A percentile compares a stretch with the other conserved stretches of the same genome.
These are phyloP conservation scores for Ascochyta fabae DNA, from an alignment of 2,329 filamentous ascomycete genomes.

Conservation along the genomic window DNA sequence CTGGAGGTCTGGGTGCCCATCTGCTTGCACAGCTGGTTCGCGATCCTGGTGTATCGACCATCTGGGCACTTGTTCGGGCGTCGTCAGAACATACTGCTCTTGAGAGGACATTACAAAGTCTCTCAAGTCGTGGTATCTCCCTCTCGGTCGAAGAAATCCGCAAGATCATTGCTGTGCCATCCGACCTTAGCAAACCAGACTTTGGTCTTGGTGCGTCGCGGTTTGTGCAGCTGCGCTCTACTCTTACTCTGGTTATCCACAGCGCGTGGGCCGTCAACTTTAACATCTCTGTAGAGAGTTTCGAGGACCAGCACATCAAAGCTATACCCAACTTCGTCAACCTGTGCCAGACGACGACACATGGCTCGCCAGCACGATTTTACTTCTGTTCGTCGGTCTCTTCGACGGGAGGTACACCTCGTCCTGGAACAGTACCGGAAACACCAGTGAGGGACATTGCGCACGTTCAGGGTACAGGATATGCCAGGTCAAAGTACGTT, in stretches of 20 bases:
- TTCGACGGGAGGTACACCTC: slow-evolving; percentile 50
- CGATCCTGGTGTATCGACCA: slow-evolving; percentile 38
- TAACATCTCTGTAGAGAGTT: slow-evolving; percentile 59
- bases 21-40: slow-evolving; percentile 53
- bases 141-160: slow-evolving; percentile 29
- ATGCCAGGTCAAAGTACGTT: slow-evolving; percentile 59
- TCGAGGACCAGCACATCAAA: slow-evolving; percentile 56
- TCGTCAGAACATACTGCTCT: slow-evolving; percentile 41
- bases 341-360: slow-evolving; percentile 46
- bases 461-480: slow-evolving; percentile 59
- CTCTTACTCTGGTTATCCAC: slow-evolving; percentile 57
- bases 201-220: slow-evolving; percentile 49
- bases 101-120: slow-evolving; percentile 46
- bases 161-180: slow-evolving; percentile 49
- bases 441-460: slow-evolving; percentile 42
- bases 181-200: slow-evolving; percentile 50
- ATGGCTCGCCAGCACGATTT: slow-evolving; percentile 47
- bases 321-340: slow-evolving; percentile 55
- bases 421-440: slow-evolving; percentile 47
- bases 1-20: slow-evolving; percentile 69
- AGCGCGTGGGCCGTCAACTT: slow-evolving; percentile 65
- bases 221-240: slow-evolving; percentile 18
- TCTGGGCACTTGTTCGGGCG: slow-evolving; percentile 63
- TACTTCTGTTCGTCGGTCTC: slow-evolving; percentile 57
- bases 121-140: slow-evolving; percentile 47